These are phyloP conservation scores for Neofusicoccum umdonicola DNA, from an alignment of 2,329 filamentous ascomycete genomes.

Conservation along the genomic window DNA sequence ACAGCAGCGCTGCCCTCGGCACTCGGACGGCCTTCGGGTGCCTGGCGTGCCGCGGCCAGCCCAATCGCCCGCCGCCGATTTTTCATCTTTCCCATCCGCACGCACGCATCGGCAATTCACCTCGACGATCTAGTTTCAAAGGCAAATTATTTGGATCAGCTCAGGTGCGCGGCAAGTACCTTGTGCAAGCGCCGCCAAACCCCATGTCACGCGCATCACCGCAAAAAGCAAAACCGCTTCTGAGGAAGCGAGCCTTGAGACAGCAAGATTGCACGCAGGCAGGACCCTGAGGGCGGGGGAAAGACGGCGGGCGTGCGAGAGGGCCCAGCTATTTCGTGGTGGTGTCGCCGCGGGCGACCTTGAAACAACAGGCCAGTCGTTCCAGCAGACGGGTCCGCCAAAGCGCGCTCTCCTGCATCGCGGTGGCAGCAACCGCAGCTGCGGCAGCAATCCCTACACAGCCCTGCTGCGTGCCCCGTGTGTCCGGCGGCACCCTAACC, in stretches of 20 bases:
- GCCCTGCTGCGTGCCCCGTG: background rate
- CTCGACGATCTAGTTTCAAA: background rate
- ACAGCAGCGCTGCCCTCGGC: background rate
- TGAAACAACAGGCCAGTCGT: background rate
- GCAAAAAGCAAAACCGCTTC: background rate
- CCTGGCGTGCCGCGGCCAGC: background rate
- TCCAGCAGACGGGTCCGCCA: background rate
- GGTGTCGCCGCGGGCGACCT: background rate
- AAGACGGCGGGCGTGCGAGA: background rate
- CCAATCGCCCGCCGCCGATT: background rate
- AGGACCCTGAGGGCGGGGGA: background rate
- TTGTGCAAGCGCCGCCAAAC: background rate
- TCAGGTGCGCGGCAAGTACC: constrained; percentile 2
- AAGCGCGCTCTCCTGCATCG: background rate
- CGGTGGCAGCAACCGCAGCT: background rate
- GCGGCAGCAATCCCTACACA: background rate
- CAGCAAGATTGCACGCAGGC: background rate
- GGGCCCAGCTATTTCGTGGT: background rate
- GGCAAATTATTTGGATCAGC: constrained; percentile 1
- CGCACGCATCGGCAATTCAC: background rate
- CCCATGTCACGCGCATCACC: background rate
- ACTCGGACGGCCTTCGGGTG: background rate
- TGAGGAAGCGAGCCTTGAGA: background rate
- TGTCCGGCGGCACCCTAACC: background rate
- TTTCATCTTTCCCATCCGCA: background rate